Conservation (phyloP, 2,329 filamentous ascomycete species). For the Penicillium polonicum region DNA sequence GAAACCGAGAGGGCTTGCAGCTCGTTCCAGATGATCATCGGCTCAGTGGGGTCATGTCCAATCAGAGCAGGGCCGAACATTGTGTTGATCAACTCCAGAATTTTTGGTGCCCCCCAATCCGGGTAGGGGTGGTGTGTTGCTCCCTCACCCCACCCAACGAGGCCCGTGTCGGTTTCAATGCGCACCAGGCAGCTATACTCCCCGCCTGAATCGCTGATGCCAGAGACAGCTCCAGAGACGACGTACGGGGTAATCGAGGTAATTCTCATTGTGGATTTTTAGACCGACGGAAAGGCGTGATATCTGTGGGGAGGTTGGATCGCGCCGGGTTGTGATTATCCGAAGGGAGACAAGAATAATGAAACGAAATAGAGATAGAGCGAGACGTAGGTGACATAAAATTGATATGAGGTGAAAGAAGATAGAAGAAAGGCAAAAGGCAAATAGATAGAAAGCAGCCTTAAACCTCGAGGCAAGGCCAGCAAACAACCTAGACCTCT, state of each 20-base stretch:
- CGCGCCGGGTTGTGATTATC: neutral
- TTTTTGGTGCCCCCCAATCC: neutral
- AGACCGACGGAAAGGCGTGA: neutral
- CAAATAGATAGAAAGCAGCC: neutral
- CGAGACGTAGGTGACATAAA: neutral
- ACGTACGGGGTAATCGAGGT: neutral
- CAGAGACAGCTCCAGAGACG: fast-evolving
- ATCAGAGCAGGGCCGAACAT: neutral
- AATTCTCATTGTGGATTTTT: neutral
- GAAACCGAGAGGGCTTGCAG: neutral
- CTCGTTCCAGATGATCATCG: neutral
- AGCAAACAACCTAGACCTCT: neutral
- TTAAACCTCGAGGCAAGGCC: neutral
- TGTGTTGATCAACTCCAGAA: no score
- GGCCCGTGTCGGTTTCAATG: neutral
- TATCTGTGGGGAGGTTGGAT: neutral
- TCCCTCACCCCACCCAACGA: neutral
- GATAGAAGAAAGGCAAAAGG: neutral
- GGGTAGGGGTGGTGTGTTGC: fast-evolving
- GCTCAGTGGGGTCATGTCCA: neutral
- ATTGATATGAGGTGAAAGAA: neutral
- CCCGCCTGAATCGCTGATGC: fast-evolving
- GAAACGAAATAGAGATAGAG: neutral
- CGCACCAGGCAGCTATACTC: neutral
- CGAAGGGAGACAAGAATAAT: neutral